Conservation (phyloP, 2,329 filamentous ascomycete species). For the Cladorrhinum sp. region DNA sequence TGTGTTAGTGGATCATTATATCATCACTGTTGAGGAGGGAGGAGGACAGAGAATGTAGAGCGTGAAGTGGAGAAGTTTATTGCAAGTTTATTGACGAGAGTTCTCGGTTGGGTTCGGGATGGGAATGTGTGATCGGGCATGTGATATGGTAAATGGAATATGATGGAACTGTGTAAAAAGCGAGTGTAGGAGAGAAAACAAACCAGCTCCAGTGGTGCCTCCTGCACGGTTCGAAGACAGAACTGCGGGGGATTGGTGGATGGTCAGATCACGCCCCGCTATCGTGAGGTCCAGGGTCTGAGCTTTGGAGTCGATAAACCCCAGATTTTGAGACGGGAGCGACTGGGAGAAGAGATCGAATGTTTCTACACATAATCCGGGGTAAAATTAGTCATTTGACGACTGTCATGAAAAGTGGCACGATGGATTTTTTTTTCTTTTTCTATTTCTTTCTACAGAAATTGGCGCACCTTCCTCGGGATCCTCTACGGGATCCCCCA, state of each 20-base stretch:
- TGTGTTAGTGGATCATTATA: too few relatives aligned
- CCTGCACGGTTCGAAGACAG: conserved; percentile 71
- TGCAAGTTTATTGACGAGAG: too few relatives aligned
- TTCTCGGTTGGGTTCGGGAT: too few relatives aligned
- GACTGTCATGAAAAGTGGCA: too few relatives aligned
- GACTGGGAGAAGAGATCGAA: conserved; percentile 80
- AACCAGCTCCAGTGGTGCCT: conserved; percentile 53
- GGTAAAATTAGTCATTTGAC: not conserved
- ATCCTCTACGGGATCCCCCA: conserved; percentile 22
- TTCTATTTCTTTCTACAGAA: not conserved
- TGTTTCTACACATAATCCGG: conserved; percentile 56
- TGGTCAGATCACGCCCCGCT: conserved; percentile 65
- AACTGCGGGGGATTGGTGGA: conserved; percentile 80
- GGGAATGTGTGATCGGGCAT: not conserved
- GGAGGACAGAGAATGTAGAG: too few relatives aligned
- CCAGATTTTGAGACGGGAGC: conserved; percentile 72
- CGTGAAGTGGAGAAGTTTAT: too few relatives aligned
- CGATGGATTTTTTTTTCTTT: not conserved
- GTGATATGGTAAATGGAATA: conserved; percentile 12
- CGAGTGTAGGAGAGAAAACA: conserved; percentile 24
- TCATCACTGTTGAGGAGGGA: too few relatives aligned
- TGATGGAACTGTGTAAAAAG: too few relatives aligned
- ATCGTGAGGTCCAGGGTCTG: conserved; percentile 64
- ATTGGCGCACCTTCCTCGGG: conserved; percentile 25
- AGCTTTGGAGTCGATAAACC: conserved; percentile 75